Evolutionary conservation across 768 basidiomycete species (phyloP).

Genomic region (Leccinellum luteum): DNA sequence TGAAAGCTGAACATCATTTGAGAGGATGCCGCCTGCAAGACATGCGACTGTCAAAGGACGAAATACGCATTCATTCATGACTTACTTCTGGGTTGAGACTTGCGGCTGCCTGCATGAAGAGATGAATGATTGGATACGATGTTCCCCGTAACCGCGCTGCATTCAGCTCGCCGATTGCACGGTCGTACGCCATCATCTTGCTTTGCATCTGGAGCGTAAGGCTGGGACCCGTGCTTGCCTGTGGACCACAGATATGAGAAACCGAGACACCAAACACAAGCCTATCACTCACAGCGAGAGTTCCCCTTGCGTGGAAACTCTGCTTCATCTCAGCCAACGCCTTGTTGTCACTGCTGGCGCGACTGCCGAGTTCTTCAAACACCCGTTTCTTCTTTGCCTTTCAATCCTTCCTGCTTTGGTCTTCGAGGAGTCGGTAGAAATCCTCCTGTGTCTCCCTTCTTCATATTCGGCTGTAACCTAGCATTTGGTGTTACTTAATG

Average conservation of each 20-base stretch:
- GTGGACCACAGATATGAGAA: constrained; percentile 8
- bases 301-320: no score
- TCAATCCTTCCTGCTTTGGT: constrained; percentile 77
- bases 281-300: constrained; percentile 35
- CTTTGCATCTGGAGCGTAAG: constrained; percentile 79
- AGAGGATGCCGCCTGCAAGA: constrained; percentile 33
- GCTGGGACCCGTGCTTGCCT: constrained; percentile 50
- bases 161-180: constrained; percentile 77
- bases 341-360: constrained; percentile 52
- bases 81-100: constrained; percentile 56
- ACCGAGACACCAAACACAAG: neutral
- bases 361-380: constrained; percentile 84
- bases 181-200: constrained; percentile 96
- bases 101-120: constrained; percentile 64
- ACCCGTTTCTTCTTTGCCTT: constrained; percentile 86
- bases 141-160: constrained; percentile 64
- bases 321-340: constrained; percentile 53
- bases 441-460: constrained; percentile 81
- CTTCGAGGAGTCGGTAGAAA: constrained; percentile 79
- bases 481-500: neutral
- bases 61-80: neutral
- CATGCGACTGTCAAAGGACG: no score
- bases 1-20: constrained; percentile 73
- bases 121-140: constrained; percentile 74
- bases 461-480: constrained; percentile 30